These are phyloP conservation scores for Ulota crispa DNA, from an alignment of 225 moss, liverwort and hornwort genomes.

Conservation along the genomic window DNA sequence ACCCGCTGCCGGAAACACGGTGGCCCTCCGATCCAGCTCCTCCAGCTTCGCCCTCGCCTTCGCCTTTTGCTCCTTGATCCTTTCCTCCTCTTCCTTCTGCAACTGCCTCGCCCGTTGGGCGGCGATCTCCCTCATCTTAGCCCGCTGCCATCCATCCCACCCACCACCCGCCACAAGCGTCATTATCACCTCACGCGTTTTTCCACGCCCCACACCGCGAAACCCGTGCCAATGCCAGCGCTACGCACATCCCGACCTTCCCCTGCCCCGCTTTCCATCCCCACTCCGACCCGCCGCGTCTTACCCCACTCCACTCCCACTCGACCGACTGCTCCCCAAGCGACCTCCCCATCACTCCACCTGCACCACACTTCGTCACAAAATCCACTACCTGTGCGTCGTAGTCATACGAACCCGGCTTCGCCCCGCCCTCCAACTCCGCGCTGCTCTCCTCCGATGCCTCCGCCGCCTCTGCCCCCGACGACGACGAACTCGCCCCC, in stretches of 20 bases:
- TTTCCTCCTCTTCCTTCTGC: constrained; percentile 93
- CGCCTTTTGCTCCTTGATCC: constrained; percentile 91
- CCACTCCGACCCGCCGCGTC: no score
- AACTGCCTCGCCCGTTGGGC: constrained; percentile 83
- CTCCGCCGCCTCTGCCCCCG: constrained; percentile 34
- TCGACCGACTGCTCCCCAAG: accelerated
- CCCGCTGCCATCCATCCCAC: constrained; percentile 57
- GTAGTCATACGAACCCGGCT: constrained; percentile 69
- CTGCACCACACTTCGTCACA: background rate
- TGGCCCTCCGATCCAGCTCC: constrained; percentile 84
- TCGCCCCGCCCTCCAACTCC: constrained; percentile 43
- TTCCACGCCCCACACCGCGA: no score
- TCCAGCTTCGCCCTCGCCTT: constrained; percentile 96
- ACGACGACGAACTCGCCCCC: constrained; percentile 8
- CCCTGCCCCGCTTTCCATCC: no score
- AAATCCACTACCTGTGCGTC: constrained; percentile 70
- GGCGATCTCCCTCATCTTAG: constrained; percentile 92
- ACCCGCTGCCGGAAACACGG: constrained; percentile 25
- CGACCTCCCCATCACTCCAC: background rate
- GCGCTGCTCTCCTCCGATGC: constrained; percentile 41
- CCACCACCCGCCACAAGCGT: background rate
- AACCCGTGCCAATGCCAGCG: background rate
- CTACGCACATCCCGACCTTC: background rate
- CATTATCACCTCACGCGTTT: background rate
- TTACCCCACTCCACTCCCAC: background rate